Evolutionary conservation across 495 filamentous ascomycete genomes (phyloP).

Genomic region (Hyaloscypha variabilis): DNA sequence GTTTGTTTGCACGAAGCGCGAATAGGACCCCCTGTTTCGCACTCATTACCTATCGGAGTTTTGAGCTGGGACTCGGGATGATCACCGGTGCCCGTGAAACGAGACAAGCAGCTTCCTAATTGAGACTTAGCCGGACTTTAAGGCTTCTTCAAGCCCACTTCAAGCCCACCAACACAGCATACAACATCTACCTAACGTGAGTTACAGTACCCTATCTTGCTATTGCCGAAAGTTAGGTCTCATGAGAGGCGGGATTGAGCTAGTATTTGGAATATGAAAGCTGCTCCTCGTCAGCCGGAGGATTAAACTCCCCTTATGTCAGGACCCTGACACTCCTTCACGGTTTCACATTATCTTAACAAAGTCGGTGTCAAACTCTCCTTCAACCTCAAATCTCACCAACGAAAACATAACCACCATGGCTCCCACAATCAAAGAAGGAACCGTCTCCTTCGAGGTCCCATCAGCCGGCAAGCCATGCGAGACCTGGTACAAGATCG

Average conservation of each 20-base stretch:
- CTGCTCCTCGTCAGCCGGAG: no score
- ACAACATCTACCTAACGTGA: no score
- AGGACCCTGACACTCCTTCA: no score
- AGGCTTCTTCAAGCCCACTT: no score
- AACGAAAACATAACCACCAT: background rate
- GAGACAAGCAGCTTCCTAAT: background rate
- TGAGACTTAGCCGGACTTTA: background rate
- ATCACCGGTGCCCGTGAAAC: background rate
- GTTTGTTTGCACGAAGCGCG: background rate
- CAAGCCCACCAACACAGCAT: no score
- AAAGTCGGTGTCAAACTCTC: background rate
- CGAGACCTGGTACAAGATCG: conserved; percentile 48
- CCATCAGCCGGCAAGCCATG: conserved; percentile 41
- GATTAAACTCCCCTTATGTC: no score
- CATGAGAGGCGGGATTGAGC: no score
- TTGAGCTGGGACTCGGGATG: background rate
- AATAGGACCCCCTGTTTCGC: background rate
- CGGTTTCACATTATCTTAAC: no score
- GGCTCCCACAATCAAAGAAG: conserved; percentile 5
- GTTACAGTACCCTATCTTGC: no score
- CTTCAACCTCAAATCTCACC: background rate
- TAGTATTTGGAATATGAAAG: no score
- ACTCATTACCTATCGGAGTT: background rate
- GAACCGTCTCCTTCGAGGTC: conserved; percentile 34
- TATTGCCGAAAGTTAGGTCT: no score